Evolutionary conservation across 2,329 filamentous ascomycete species (phyloP).

Genomic region (Chlorencoelia australis): DNA sequence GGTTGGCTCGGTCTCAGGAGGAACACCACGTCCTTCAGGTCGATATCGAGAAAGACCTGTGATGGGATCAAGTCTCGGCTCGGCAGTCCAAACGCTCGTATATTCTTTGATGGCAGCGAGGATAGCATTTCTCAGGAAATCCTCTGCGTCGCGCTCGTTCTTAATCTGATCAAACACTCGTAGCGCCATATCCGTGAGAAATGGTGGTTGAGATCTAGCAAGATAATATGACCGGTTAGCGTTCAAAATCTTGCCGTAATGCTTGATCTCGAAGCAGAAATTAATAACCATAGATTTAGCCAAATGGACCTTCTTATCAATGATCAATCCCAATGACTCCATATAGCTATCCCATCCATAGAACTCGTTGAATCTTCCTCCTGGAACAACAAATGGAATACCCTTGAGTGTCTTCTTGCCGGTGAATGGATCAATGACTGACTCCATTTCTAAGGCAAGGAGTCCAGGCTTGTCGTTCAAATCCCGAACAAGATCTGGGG

Average conservation of each 20-base stretch:
- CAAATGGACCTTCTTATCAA: conserved; percentile 75
- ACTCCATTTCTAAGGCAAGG: conserved; percentile 81
- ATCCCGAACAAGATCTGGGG: conserved; percentile 69
- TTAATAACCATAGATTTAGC: conserved; percentile 93
- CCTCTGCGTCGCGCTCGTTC: conserved; percentile 52
- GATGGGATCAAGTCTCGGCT: conserved; percentile 37
- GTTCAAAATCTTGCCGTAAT: conserved; percentile 97
- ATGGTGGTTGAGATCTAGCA: conserved; percentile 86
- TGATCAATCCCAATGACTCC: conserved; percentile 81
- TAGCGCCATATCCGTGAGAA: conserved; percentile 93
- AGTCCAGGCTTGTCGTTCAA: conserved; percentile 84
- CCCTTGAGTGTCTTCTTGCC: conserved; percentile 64
- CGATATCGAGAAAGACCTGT: conserved; percentile 43
- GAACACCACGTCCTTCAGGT: conserved; percentile 42
- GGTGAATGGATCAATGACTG: conserved; percentile 55
- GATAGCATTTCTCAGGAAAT: conserved; percentile 72
- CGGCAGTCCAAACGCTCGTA: conserved; percentile 25
- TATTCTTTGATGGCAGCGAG: conserved; percentile 83
- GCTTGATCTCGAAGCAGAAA: conserved; percentile 96
- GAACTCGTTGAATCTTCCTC: conserved; percentile 93
- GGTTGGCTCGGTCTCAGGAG: conserved; percentile 45
- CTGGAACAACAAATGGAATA: conserved; percentile 92
- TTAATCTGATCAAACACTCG: conserved; percentile 91
- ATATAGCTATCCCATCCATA: conserved; percentile 99
- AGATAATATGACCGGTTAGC: conserved; percentile 95